A percentile compares a stretch with the other conserved stretches of the same genome.
Evolutionary conservation across 495 filamentous ascomycete species (phyloP).

Genomic region (Penicillium argentinense): DNA sequence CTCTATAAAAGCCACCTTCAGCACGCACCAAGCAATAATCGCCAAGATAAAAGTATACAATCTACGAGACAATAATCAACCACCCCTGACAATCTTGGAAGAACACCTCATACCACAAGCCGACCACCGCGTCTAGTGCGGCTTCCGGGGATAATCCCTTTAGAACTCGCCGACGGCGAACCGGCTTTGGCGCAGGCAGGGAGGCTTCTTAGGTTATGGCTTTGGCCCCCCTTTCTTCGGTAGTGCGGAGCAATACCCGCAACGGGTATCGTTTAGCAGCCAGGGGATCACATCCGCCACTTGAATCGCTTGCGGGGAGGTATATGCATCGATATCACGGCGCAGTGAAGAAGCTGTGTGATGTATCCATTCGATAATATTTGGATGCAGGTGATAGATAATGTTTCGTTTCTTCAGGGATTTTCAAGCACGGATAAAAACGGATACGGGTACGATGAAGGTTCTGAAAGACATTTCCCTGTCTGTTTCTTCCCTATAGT

Average conservation of each 20-base stretch:
- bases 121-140: slow-evolving; percentile 17
- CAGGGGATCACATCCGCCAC: slow-evolving; percentile 11
- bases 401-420: no score
- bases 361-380: no score
- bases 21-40: slow-evolving; percentile 10
- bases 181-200: slow-evolving; percentile 6
- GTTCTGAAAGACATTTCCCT: no score
- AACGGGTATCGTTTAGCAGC: slow-evolving; percentile 16
- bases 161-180: slow-evolving; percentile 12
- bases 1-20: no score
- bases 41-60: slow-evolving; percentile 19
- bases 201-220: slow-evolving; percentile 14
- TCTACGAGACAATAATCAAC: no score
- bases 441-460: no score
- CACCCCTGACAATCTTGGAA: no score
- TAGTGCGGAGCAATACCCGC: slow-evolving; percentile 20
- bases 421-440: no score
- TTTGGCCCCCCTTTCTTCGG: slow-evolving; percentile 13
- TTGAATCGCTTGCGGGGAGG: slow-evolving; percentile 14
- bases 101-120: no score
- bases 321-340: slow-evolving; percentile 23
- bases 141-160: slow-evolving; percentile 13
- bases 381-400: no score
- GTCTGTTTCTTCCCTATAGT: no score
- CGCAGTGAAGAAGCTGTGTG: no score